Base-by-base conservation (phyloP, 2,329 filamentous ascomycete species). In the Thelonectria olida region DNA sequence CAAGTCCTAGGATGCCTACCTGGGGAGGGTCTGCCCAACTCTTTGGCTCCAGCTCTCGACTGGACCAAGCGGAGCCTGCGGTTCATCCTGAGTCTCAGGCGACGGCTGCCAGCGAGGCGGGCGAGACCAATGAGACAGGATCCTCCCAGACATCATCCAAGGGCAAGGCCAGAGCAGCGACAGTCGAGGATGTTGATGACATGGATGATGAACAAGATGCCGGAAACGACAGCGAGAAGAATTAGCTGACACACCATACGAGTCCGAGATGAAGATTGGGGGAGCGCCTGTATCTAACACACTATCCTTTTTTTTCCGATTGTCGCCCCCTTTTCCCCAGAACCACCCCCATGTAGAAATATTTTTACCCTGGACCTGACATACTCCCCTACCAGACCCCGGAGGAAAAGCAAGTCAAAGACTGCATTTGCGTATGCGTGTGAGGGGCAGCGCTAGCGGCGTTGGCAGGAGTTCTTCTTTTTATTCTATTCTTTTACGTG, bases 1-100 rank as follows among this genome's bases (percentile, higher is more conserved):
- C 83, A 2, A 83, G 80, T 20, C 82, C 83, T 15, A 70, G 82
- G 20, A 70, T 80, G 59, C 83, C 84, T 5, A 81, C 80, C 58
- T 86, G 84, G 84, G 82, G 82, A 47, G 81, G 82, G 13, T 73
- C 81, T 2, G 78, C 81, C 15, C 84, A 85, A 67, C 73, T 85
- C 0, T 85, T 85, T 57, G 73, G 74, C 15, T 75, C 71, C 48
- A 74, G 74, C 17, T 56, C 70, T 38, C 69, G 72, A 23, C 41
- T 74, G 48, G 68, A 72, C 19, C 50, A 67, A 17, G 44, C 50
- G 6, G 72, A 75, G 17, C 15, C 66, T 19, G 51, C 42, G 20
- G 27, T 58, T 3, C 67, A 63, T 12, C 52, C 41, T 15, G 68
- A 66, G 41, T 34, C 54, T 2, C 63, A 65, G 39, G 20, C 38